Percentiles rank a stretch among this genome's conserved stretches.
Evolutionary conservation across 1,139 yeast species (phyloP).

Genomic region (Arxiozyma telluris): DNA sequence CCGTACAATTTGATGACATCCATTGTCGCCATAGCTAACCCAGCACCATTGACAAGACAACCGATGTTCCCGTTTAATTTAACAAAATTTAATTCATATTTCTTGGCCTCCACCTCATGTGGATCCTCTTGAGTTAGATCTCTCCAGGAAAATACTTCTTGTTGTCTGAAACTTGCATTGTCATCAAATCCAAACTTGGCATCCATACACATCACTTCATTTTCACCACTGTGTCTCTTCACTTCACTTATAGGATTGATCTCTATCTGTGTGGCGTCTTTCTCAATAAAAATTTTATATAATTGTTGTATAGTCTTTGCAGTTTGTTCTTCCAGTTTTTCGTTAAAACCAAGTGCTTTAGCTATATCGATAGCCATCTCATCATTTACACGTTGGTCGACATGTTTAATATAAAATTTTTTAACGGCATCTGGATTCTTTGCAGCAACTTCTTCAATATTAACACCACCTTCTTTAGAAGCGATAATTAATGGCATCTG

Average conservation of each 20-base stretch:
- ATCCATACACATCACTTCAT: slow-evolving; percentile 94
- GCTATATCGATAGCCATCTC: slow-evolving; percentile 71
- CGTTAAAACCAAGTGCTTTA: slow-evolving; percentile 68
- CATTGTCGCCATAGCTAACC: slow-evolving; percentile 99
- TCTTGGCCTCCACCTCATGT: slow-evolving; percentile 86
- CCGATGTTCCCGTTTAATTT: slow-evolving; percentile 98
- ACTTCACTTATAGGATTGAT: slow-evolving; percentile 97
- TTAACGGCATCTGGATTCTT: slow-evolving; percentile 87
- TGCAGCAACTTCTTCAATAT: slow-evolving; percentile 96
- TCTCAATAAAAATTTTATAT: slow-evolving; percentile 79
- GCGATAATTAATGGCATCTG: slow-evolving; percentile 93
- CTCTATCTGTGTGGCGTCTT: slow-evolving; percentile 96
- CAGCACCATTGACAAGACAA: slow-evolving; percentile 98
- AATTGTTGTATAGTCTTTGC: slow-evolving; percentile 80
- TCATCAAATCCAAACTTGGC: slow-evolving; percentile 98
- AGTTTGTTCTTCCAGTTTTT: slow-evolving; percentile 74
- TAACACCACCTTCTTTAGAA: slow-evolving; percentile 99
- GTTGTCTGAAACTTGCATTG: slow-evolving; percentile 90
- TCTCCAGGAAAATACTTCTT: slow-evolving; percentile 94
- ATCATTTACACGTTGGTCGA: slow-evolving; percentile 78
- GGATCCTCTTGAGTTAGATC: slow-evolving; percentile 97
- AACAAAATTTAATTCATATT: slow-evolving; percentile 88
- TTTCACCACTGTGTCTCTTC: slow-evolving; percentile 28
- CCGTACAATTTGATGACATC: slow-evolving; percentile 97
- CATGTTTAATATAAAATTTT: slow-evolving; percentile 64